These are phyloP conservation scores for Stagonosporopsis cucurbitacearum DNA, from an alignment of 2,329 filamentous ascomycete genomes.

Conservation along the genomic window DNA sequence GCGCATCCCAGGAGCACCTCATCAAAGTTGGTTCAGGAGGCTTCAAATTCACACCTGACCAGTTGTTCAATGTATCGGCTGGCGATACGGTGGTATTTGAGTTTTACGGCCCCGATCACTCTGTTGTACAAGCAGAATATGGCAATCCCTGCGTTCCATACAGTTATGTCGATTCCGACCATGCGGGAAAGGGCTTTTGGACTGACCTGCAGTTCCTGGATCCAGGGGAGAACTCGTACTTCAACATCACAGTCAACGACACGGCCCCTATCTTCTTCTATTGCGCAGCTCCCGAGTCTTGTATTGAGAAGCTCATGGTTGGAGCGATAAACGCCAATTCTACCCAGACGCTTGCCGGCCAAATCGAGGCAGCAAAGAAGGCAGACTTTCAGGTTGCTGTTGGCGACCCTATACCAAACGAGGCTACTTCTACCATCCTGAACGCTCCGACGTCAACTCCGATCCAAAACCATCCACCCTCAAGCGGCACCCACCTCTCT, in stretches of 20 bases:
- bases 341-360: slow-evolving; percentile 38
- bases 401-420: slow-evolving; percentile 50
- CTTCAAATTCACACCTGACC: slow-evolving; percentile 48
- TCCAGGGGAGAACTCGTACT: slow-evolving; percentile 33
- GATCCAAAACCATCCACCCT: background rate
- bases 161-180: slow-evolving; percentile 38
- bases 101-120: slow-evolving; percentile 54
- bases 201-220: slow-evolving; percentile 30
- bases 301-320: slow-evolving; percentile 71
- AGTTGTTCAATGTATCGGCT: slow-evolving; percentile 43
- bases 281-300: slow-evolving; percentile 67
- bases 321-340: slow-evolving; percentile 72
- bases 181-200: slow-evolving; percentile 39
- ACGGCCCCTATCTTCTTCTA: slow-evolving; percentile 50
- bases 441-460: slow-evolving; percentile 17
- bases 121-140: slow-evolving; percentile 51
- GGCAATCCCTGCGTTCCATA: slow-evolving; percentile 51
- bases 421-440: slow-evolving; percentile 33
- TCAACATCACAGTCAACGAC: slow-evolving; percentile 45
- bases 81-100: slow-evolving; percentile 49
- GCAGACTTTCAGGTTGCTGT: slow-evolving; percentile 46
- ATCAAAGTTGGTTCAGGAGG: slow-evolving; percentile 48
- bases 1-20: slow-evolving; percentile 35
- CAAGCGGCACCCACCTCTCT: slow-evolving; percentile 32
- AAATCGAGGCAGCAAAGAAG: slow-evolving; percentile 31